Evolutionary conservation across 1,284 basidiomycete genomes (phyloP), one percentile per base, ranked within the genome.

Genomic region (Flammula alnicola): DNA sequence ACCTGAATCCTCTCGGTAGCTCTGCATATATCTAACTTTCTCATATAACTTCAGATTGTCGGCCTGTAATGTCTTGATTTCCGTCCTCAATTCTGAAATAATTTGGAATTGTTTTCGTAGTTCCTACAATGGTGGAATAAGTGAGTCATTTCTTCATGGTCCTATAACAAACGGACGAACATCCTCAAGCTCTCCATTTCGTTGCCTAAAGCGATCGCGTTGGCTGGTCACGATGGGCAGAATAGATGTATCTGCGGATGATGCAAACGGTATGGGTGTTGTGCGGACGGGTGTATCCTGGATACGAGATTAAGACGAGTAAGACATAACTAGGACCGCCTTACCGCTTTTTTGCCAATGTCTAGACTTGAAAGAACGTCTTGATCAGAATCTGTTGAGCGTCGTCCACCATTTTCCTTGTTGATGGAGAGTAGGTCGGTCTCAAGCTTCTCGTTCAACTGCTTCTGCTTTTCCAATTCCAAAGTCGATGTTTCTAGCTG

Each of bases 31-130:
- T 51, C 94, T 84, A 31, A 97, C 95, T 73, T 96, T 98, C 71
- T 97, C 95, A 68, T 97, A 97, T 47, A 96, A 74, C 68, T 97
- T 97, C 47, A 98, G 79, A 65, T 97, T 97, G 68, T 97, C 95
- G 0, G 85, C 80, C 69, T 97, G 94, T 26, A 97, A 76, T 38
- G 81, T 84, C 68, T 95, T 92, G 70, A 94, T 86, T 70, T 97
- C 95, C 20, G 84, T 75, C 9, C 93, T 86, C 14, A 97, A 76
- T 61, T 97, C 94, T 0, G 93, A 92, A 57, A 98, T 95, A 44
- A 88, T 84, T 55, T 95, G 91, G 73, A 92, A 96, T 68, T 98
- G 95, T 59, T 88, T 92, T 38, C 94, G 88, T 6, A 99, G 80
- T 72, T 99, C 95, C 86, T 94, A 58, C 23, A 32, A 32, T 12